Conservation (phyloP, 2,329 filamentous ascomycete species). For the Zasmidium citrigriseum region DNA sequence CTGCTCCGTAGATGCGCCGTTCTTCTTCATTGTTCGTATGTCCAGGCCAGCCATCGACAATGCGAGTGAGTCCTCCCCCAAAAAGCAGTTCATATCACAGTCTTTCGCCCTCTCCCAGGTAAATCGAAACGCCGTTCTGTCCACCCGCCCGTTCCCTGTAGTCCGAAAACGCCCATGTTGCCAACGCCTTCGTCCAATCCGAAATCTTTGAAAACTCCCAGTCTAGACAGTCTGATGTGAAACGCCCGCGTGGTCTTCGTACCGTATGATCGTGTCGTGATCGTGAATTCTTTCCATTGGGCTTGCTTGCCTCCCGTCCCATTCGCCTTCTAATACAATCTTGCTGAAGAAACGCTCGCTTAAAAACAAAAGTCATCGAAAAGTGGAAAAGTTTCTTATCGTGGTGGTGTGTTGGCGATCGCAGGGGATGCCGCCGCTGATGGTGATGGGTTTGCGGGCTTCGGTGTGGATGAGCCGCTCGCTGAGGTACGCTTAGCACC, state of each 20-base stretch:
- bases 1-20: slow-evolving; percentile 1
- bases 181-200: background rate
- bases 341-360: background rate
- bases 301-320: background rate
- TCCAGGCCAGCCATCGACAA: slow-evolving; percentile 1
- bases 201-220: background rate
- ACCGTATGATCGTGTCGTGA: background rate
- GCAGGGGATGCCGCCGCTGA: slow-evolving; percentile 13
- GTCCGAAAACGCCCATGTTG: background rate
- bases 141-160: background rate
- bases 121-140: background rate
- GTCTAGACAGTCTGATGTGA: background rate
- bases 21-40: background rate
- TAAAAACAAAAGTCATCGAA: background rate
- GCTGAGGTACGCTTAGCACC: slow-evolving; percentile 27
- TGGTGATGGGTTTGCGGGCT: slow-evolving; percentile 18
- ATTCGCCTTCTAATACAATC: background rate
- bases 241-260: slow-evolving; percentile 3
- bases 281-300: background rate
- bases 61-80: background rate
- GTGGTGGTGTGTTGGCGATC: slow-evolving; percentile 21
- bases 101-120: background rate
- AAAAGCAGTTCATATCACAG: background rate
- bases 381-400: slow-evolving; percentile 14
- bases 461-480: slow-evolving; percentile 21